These are phyloP conservation scores for barrel medic (Medicago truncatula) DNA, from an alignment of 306 rosid species.

Conservation along the genomic window MtrunA17r5.0-ANR NC_053048.1:50595501-50596000, in stretches of 20 bases:
- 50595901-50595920: neutral
- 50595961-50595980: neutral
- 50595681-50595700: too few relatives aligned
- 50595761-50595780: too few relatives aligned
- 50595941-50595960: slow-evolving; percentile 1
- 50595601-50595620: neutral
- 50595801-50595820: too few relatives aligned
- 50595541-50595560: neutral
- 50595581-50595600: neutral
- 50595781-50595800: too few relatives aligned
- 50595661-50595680: too few relatives aligned
- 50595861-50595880: slow-evolving; percentile 2
- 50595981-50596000: neutral
- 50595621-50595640: slow-evolving; percentile 8
- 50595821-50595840: too few relatives aligned
- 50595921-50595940: neutral
- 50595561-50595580: slow-evolving; percentile 11
- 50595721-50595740: too few relatives aligned
- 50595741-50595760: too few relatives aligned
- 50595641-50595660: neutral
- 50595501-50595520: slow-evolving; percentile 18
- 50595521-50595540: slow-evolving; percentile 14
- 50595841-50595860: neutral
- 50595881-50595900: slow-evolving; percentile 2
- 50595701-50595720: too few relatives aligned